Evolutionary conservation across 2,329 filamentous ascomycete genomes (phyloP).

Genomic region (Fragosphaeria purpurea): DNA sequence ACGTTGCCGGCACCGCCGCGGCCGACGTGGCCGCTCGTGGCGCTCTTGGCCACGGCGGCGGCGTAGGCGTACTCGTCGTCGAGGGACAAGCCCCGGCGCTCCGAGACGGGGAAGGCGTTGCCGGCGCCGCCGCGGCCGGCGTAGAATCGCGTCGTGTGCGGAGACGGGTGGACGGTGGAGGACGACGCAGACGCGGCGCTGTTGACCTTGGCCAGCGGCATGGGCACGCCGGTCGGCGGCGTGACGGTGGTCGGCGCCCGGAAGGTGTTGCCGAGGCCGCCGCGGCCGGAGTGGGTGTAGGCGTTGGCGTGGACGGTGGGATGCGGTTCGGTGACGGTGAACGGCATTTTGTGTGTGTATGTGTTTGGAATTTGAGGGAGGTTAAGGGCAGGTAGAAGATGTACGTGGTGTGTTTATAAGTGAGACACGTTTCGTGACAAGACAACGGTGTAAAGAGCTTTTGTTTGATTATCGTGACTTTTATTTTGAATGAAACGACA

Average conservation of each 20-base stretch:
- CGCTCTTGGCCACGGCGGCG: conserved; percentile 39
- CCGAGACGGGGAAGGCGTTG: conserved; percentile 44
- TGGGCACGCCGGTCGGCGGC: conserved; percentile 41
- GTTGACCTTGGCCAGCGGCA: conserved; percentile 32
- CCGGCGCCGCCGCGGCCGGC: conserved; percentile 58
- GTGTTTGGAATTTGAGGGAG: too few species aligned
- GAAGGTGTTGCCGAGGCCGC: conserved; percentile 47
- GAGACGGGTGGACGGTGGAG: conserved; percentile 26
- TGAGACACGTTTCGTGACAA: too few species aligned
- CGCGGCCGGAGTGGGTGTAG: conserved; percentile 44
- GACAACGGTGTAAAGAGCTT: too few species aligned
- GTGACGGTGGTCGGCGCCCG: conserved; percentile 31
- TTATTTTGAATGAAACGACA: too few species aligned
- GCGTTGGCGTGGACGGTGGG: conserved; percentile 35
- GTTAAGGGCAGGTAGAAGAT: too few species aligned
- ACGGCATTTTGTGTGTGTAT: conserved; percentile 24
- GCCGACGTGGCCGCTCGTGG: conserved; percentile 49
- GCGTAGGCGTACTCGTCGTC: conserved; percentile 55
- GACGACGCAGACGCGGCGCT: conserved; percentile 29
- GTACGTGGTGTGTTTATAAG: too few species aligned
- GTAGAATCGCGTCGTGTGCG: conserved; percentile 43
- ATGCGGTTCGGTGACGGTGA: conserved; percentile 39
- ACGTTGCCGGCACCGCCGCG: conserved; percentile 56
- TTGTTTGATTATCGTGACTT: too few species aligned
- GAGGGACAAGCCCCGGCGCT: conserved; percentile 53